These are phyloP conservation scores for Geotrichum histeridarum DNA, from an alignment of 1,139 yeast species.

Conservation along the genomic window DNA sequence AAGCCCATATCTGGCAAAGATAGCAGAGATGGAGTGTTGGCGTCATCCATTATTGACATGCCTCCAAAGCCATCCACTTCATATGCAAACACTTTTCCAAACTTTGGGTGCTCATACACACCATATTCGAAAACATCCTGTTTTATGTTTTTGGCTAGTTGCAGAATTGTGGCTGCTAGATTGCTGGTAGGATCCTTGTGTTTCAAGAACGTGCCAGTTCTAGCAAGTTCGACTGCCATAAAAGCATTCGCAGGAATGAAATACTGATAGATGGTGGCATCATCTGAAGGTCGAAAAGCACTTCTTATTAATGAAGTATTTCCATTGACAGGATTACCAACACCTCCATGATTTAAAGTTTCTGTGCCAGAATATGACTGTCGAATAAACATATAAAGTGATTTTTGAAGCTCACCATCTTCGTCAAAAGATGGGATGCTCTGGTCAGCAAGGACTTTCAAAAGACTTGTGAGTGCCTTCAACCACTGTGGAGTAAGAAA, in stretches of 20 bases:
- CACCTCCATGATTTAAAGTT: slow-evolving; percentile 70
- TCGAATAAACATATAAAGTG: slow-evolving; percentile 64
- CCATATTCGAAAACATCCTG: slow-evolving; percentile 62
- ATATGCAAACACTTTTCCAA: slow-evolving; percentile 77
- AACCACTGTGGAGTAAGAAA: slow-evolving; percentile 57
- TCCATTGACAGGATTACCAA: slow-evolving; percentile 74
- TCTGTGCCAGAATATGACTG: slow-evolving; percentile 73
- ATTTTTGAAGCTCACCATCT: slow-evolving; percentile 47
- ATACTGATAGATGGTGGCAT: slow-evolving; percentile 73
- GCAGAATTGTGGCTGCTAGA: slow-evolving; percentile 33
- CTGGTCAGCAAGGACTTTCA: slow-evolving; percentile 56
- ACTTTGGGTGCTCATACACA: slow-evolving; percentile 57
- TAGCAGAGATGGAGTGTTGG: slow-evolving; percentile 77
- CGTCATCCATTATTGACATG: slow-evolving; percentile 75
- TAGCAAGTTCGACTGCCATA: slow-evolving; percentile 56
- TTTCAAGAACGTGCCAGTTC: slow-evolving; percentile 29
- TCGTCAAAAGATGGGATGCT: slow-evolving; percentile 57
- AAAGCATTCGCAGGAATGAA: slow-evolving; percentile 86
- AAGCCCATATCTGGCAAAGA: slow-evolving; percentile 81
- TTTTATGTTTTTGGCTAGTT: slow-evolving; percentile 44
- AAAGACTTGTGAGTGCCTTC: slow-evolving; percentile 50
- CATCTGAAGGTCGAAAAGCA: slow-evolving; percentile 88
- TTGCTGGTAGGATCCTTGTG: slow-evolving; percentile 18
- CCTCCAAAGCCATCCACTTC: slow-evolving; percentile 90
- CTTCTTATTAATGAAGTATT: slow-evolving; percentile 71